phyloP scores from a whole-genome alignment of 2,329 filamentous ascomycete genomes.

The Xylaria sp. region DNA sequence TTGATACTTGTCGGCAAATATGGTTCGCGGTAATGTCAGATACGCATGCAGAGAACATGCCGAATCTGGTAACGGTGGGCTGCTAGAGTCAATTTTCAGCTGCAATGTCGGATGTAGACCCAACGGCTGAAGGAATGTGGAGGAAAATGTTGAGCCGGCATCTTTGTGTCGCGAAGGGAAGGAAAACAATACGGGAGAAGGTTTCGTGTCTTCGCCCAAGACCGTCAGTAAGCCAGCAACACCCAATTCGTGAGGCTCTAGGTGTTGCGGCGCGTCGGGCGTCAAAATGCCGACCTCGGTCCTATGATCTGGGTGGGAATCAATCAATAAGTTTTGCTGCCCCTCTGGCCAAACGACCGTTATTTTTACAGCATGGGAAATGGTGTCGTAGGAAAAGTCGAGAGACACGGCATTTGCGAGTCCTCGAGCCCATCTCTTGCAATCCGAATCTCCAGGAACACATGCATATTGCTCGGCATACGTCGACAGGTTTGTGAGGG shows the following conservation, averaged over 20 bases:
- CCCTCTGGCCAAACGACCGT: constrained; percentile 67
- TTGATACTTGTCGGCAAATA: constrained; percentile 91
- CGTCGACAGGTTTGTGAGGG: constrained; percentile 58
- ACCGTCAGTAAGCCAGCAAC: constrained; percentile 80
- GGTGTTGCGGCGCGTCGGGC: constrained; percentile 61
- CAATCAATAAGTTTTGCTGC: constrained; percentile 48
- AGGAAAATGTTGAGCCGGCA: constrained; percentile 61
- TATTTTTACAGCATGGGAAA: constrained; percentile 67
- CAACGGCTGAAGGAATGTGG: constrained; percentile 70
- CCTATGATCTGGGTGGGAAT: constrained; percentile 54
- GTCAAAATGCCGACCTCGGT: constrained; percentile 84
- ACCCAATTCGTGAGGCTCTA: constrained; percentile 75
- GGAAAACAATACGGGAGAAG: constrained; percentile 79
- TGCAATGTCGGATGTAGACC: constrained; percentile 85
- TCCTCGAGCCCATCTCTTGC: constrained; percentile 32
- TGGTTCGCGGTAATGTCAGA: constrained; percentile 76
- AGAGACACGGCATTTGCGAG: constrained; percentile 57
- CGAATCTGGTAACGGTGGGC: constrained; percentile 57
- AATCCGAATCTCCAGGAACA: constrained; percentile 33
- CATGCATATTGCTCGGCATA: constrained; percentile 54
- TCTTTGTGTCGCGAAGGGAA: constrained; percentile 80
- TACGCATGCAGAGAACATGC: constrained; percentile 78
- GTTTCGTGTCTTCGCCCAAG: constrained; percentile 73
- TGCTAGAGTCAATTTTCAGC: constrained; percentile 63
- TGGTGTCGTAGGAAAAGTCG: constrained; percentile 73